phyloP scores from a whole-genome alignment of 2,329 filamentous ascomycete species.

The Harringtonia aguacate region DNA sequence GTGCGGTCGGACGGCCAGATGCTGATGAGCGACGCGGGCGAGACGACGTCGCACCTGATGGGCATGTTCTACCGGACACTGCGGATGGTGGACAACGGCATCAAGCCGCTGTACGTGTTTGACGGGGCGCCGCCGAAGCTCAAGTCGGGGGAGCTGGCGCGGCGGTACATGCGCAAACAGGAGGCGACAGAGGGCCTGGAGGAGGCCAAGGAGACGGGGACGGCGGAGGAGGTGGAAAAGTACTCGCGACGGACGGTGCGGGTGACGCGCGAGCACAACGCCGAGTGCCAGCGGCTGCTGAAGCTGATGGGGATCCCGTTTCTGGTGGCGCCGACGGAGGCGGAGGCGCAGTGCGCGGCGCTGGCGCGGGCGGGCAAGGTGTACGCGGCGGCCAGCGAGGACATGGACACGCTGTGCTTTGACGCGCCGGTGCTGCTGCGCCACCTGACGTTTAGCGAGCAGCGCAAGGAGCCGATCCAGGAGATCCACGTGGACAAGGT shows the following conservation, averaged over 20 bases:
- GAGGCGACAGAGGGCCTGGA: slow-evolving; percentile 85
- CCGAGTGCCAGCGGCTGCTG: slow-evolving; percentile 81
- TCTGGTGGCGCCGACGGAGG: slow-evolving; percentile 91
- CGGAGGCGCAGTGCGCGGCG: slow-evolving; percentile 90
- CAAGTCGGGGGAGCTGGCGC: slow-evolving; percentile 93
- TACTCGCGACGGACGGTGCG: slow-evolving; percentile 88
- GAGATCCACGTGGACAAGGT: slow-evolving; percentile 86
- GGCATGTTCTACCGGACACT: slow-evolving; percentile 99
- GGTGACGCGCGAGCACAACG: slow-evolving; percentile 94
- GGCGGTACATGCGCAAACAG: slow-evolving; percentile 89
- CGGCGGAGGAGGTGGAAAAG: slow-evolving; percentile 94
- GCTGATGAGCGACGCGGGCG: slow-evolving; percentile 86
- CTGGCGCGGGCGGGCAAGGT: slow-evolving; percentile 88
- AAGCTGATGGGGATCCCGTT: slow-evolving; percentile 95
- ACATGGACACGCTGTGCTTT: slow-evolving; percentile 98
- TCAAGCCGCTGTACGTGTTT: slow-evolving; percentile 97
- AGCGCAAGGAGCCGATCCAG: slow-evolving; percentile 93
- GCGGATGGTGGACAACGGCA: slow-evolving; percentile 96
- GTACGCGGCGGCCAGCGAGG: slow-evolving; percentile 91
- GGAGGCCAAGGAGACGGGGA: slow-evolving; percentile 94
- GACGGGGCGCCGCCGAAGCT: slow-evolving; percentile 94
- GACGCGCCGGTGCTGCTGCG: slow-evolving; percentile 81
- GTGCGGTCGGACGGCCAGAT: slow-evolving; percentile 95
- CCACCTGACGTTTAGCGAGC: slow-evolving; percentile 93
- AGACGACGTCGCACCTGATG: slow-evolving; percentile 97